Evolutionary conservation across 2,329 filamentous ascomycete species (phyloP).

Genomic region (Neonectria neomacrospora): DNA sequence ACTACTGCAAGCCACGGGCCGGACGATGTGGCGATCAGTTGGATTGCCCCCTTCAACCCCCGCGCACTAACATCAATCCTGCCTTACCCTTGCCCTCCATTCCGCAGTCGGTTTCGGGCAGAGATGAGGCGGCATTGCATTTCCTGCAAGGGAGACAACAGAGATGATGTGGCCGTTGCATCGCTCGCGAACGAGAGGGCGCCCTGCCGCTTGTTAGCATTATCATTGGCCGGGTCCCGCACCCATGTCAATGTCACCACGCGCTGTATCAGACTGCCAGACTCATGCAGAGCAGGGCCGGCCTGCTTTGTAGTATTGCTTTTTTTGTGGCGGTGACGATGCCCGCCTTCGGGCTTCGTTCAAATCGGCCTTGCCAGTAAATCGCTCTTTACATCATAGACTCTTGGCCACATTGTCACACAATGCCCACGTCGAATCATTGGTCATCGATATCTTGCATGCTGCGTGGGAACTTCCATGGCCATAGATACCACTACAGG

Average conservation of each 20-base stretch:
- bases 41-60: constrained; percentile 2
- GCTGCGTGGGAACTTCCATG: not conserved
- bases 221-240: not conserved
- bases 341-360: not conserved
- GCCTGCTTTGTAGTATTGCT: not conserved
- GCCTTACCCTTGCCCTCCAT: constrained; percentile 18
- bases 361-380: not conserved
- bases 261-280: not conserved
- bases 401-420: not conserved
- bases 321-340: constrained; percentile 4
- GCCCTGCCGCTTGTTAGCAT: not conserved
- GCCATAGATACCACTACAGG: not conserved
- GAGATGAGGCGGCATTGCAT: constrained; percentile 3
- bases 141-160: not conserved
- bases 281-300: not conserved
- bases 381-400: not conserved
- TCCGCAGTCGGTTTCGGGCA: constrained; percentile 7
- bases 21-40: constrained; percentile 29
- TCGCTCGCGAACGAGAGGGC: constrained; percentile 11
- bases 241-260: not conserved
- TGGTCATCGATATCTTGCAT: not conserved
- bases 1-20: constrained; percentile 43
- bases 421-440: not conserved
- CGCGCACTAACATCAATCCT: constrained; percentile 1
- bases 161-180: not conserved